A percentile compares a stretch with the other conserved stretches of the same genome.
These are phyloP conservation scores for Pelomyxa schiedti DNA, from an alignment of 78 protist species.

Conservation along the genomic window DNA sequence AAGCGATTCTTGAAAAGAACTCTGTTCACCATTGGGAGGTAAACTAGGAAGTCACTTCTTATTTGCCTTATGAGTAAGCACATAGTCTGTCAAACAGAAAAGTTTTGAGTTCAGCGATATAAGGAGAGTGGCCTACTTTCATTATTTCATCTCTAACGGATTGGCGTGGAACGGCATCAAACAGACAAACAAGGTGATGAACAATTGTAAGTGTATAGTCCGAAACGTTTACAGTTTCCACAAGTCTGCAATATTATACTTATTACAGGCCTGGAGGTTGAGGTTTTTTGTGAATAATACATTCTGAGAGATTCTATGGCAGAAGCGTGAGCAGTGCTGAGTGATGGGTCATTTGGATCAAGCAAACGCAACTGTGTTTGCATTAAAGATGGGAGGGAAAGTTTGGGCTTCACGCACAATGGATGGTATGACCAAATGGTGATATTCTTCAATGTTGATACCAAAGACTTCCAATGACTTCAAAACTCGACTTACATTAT, in stretches of 20 bases:
- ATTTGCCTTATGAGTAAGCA: conserved; percentile 61
- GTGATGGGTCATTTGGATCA: conserved; percentile 35
- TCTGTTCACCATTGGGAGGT: conserved; percentile 70
- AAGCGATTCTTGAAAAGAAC: conserved; percentile 41
- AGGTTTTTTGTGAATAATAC: no score
- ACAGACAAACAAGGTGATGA: conserved; percentile 74
- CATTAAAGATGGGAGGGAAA: conserved; percentile 7
- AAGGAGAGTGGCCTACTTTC: no score
- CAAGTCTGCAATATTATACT: no score
- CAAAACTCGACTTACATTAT: conserved; percentile 35
- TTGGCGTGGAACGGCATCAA: neutral
- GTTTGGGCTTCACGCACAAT: conserved; percentile 45
- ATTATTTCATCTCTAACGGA: neutral
- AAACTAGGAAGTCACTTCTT: conserved; percentile 62
- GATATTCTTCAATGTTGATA: conserved; percentile 70
- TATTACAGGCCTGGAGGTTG: no score
- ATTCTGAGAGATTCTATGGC: no score
- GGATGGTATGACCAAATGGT: conserved; percentile 84
- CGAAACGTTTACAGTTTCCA: conserved; percentile 50
- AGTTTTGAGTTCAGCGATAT: no score
- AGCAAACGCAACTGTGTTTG: conserved; percentile 55
- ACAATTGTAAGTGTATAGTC: conserved; percentile 76
- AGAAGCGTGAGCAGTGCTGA: no score
- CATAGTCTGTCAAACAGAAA: no score
- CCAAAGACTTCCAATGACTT: conserved; percentile 73